Conservation (phyloP, 2,329 filamentous ascomycete species). For the Diplodia corticola region DNA sequence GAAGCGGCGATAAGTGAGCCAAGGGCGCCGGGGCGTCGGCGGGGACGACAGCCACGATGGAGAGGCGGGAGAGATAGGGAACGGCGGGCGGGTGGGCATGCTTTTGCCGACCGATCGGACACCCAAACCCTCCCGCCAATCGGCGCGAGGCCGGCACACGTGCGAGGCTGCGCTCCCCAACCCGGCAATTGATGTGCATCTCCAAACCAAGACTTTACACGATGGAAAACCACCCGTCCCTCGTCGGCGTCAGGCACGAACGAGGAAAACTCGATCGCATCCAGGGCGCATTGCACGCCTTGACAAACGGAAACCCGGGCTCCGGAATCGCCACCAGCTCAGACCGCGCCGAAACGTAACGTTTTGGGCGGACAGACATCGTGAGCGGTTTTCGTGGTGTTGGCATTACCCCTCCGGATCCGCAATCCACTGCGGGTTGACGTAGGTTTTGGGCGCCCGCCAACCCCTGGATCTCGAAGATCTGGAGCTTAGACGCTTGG, state of each 20-base stretch:
- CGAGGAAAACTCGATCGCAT: not conserved
- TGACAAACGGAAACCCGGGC: not conserved
- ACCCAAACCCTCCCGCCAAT: not conserved
- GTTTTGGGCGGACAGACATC: not conserved
- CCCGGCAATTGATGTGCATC: not conserved
- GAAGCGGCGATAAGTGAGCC: not conserved
- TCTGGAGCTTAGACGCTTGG: conserved; percentile 10
- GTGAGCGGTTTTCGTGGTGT: conserved; percentile 16
- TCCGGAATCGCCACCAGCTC: no score
- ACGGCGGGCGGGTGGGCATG: not conserved
- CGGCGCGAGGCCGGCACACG: not conserved
- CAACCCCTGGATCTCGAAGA: not conserved
- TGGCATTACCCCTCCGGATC: conserved; percentile 14
- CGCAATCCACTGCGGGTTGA: conserved; percentile 4
- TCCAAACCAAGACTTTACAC: not conserved
- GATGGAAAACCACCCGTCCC: not conserved
- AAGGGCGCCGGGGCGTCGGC: not conserved
- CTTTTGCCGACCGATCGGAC: not conserved
- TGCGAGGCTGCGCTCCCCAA: not conserved
- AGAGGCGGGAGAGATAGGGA: conserved; percentile 1
- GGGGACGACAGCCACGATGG: no score
- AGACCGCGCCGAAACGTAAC: not conserved
- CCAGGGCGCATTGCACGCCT: not conserved
- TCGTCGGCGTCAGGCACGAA: not conserved
- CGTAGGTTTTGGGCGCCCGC: not conserved